Evolutionary conservation across 352 stramenopile species (phyloP).

Genomic region (Sclerospora graminicola): DNA sequence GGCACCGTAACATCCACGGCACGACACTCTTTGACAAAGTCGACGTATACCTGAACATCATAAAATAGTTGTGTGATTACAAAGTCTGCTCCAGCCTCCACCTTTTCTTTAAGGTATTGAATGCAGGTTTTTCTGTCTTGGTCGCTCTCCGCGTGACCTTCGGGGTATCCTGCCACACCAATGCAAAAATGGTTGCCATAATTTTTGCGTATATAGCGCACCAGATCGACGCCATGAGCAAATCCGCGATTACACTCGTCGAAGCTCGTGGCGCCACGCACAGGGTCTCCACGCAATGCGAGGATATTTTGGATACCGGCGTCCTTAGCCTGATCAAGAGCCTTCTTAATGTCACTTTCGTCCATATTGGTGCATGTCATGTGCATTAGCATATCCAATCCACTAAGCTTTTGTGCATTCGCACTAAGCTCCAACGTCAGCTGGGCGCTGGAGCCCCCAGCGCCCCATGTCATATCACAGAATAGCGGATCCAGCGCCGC

Average conservation of each 20-base stretch:
- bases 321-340: constrained; percentile 85
- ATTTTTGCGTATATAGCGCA: constrained; percentile 92
- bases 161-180: constrained; percentile 95
- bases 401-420: constrained; percentile 88
- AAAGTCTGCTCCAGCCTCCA: constrained; percentile 96
- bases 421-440: constrained; percentile 93
- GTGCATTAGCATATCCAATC: constrained; percentile 91
- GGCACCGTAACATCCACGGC: constrained; percentile 88
- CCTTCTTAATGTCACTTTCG: constrained; percentile 85
- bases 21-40: constrained; percentile 90
- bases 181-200: constrained; percentile 96
- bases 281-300: constrained; percentile 93
- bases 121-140: constrained; percentile 88
- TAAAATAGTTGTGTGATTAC: constrained; percentile 99
- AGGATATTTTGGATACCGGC: constrained; percentile 98
- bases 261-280: constrained; percentile 82
- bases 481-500: constrained; percentile 91
- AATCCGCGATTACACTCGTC: constrained; percentile 89
- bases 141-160: constrained; percentile 91
- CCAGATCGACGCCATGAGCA: constrained; percentile 92
- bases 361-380: constrained; percentile 99
- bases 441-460: constrained; percentile 92
- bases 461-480: constrained; percentile 98
- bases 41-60: constrained; percentile 91
- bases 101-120: constrained; percentile 95